Base-by-base conservation (phyloP, 805 yeast genomes). In the Barnettozyma wickerhamii region DNA sequence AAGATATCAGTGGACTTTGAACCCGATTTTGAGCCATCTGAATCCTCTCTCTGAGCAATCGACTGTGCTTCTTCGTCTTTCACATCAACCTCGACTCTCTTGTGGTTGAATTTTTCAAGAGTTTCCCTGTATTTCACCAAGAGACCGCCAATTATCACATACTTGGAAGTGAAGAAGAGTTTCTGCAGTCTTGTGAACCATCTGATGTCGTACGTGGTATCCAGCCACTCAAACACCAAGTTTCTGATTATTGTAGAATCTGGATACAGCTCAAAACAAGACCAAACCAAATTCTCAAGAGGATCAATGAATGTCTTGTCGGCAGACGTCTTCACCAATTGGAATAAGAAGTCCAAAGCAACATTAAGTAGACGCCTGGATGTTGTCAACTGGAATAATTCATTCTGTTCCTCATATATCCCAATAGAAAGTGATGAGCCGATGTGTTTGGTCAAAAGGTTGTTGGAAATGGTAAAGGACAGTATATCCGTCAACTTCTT, bases 171-270 rank as follows among this genome's bases (percentile, higher is more conserved):
- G 43, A 62, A 68, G 52, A 71, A 77, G 41, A 81, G 55, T 13
- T 69, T 63, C 40, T 71, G 75, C 32, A 84, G 62, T 26, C 77
- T 72, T 1, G 64, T 56, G 42, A 84, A 75, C 93, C 93, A 84
- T 12, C 68, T 71, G 13, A 65, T 47, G 23, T 64, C 68, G 5
- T 57, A 63, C 3, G 74, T 70, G 19, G 75, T 69, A 14, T 74
- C 77, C 33, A 84, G 58, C 91, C 93, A 85, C 14, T 75, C 71
- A 13, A 53, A 58, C 10, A 85, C 66, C 35, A 83, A 63, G 4
- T 62, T 58, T 21, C 65, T 56, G 15, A 83, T 55, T 7, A 68
- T 69, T 1, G 47, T 49, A 32, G 78, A 74, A 3, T 59, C 45
- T 4, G 79, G 76, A 12, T 61, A 58, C 10, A 55, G 63, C 62